Conservation (phyloP, 768 basidiomycete genomes). For the Scleroderma bovista region DNA sequence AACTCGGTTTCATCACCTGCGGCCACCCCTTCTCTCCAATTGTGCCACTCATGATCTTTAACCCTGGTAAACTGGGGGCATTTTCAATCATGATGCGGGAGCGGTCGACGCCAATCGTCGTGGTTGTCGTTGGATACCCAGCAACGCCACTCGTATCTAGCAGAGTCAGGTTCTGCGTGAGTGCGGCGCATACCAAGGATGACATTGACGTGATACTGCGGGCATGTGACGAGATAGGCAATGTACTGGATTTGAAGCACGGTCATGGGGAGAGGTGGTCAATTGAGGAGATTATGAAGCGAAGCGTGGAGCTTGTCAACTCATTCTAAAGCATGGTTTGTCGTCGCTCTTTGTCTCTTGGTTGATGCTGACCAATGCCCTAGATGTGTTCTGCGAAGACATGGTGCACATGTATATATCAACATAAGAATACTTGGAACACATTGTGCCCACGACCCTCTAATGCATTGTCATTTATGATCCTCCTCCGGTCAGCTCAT, state of each 20-base stretch:
- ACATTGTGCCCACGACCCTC: neutral
- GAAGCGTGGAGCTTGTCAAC: slow-evolving; percentile 72
- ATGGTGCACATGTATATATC: neutral
- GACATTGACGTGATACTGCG: slow-evolving; percentile 83
- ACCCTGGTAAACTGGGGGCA: slow-evolving; percentile 89
- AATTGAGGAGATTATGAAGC: slow-evolving; percentile 63
- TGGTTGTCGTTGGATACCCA: slow-evolving; percentile 87
- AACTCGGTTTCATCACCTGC: slow-evolving; percentile 96
- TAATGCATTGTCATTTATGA: neutral
- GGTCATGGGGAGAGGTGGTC: slow-evolving; percentile 68
- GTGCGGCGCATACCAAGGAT: slow-evolving; percentile 93
- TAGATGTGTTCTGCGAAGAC: too few relatives aligned
- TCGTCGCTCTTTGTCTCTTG: neutral
- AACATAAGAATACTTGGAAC: neutral
- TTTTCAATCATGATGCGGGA: slow-evolving; percentile 86
- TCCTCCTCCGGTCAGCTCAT: neutral
- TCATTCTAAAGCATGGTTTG: slow-evolving; percentile 12
- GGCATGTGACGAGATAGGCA: slow-evolving; percentile 91
- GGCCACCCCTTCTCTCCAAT: slow-evolving; percentile 90
- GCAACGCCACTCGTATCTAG: slow-evolving; percentile 86
- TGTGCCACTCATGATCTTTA: slow-evolving; percentile 87
- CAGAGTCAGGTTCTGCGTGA: slow-evolving; percentile 91
- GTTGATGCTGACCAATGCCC: neutral
- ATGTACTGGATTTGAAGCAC: slow-evolving; percentile 86
- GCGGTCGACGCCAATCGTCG: slow-evolving; percentile 66